Base-by-base conservation (phyloP, 768 basidiomycete species). In the Macrolepiota dolichaula region DNA sequence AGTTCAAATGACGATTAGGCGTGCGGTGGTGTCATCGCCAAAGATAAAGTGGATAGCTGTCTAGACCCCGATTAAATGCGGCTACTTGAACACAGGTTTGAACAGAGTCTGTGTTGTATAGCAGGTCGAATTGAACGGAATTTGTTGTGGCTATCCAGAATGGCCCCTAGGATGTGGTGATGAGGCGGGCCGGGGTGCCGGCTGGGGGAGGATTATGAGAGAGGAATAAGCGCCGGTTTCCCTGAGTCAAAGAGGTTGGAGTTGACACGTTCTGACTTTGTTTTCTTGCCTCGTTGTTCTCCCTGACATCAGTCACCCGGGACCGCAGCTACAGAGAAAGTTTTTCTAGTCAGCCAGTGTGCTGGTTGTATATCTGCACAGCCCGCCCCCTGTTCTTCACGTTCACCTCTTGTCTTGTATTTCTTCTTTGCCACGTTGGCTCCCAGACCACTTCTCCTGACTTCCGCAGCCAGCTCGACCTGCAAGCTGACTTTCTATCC, bases 241-340 rank as follows among this genome's bases (percentile, higher is more conserved):
- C 47, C 57, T 58, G 57, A 58, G 57, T 58, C 57, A 58, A 51
- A 50, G 29, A 24, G 0, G 29, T 19, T 11, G 35, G 27, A 49
- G 22, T 19, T 58, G 57, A 58, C 57, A 50, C 57, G 57, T 37
- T 37, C 57, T 58, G 57, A 58, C 46, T 58, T 57, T 51, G 32
- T 22, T 51, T n/a, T 6, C 13, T 38, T 49, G 54, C 54, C 54
- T 40, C 54, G 37, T 54, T 37, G 52, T 54, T 22, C 12, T 38
- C 25, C 37, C 19, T 24, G 24, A 24, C 57, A 58, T 37, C 46
- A 37, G 35, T 58, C 57, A 58, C 57, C 24, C 57, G 57, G 57
- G 49, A 49, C 57, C 57, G 57, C 54, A 38, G 38, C 22, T n/a
- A 19, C 19, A 37, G 36, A 25, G 22, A 54, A 49, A 27, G 11